A percentile compares a stretch with the other conserved stretches of the same genome.
phyloP scores from a whole-genome alignment of 768 basidiomycete genomes.

The Suillus americanus region DNA sequence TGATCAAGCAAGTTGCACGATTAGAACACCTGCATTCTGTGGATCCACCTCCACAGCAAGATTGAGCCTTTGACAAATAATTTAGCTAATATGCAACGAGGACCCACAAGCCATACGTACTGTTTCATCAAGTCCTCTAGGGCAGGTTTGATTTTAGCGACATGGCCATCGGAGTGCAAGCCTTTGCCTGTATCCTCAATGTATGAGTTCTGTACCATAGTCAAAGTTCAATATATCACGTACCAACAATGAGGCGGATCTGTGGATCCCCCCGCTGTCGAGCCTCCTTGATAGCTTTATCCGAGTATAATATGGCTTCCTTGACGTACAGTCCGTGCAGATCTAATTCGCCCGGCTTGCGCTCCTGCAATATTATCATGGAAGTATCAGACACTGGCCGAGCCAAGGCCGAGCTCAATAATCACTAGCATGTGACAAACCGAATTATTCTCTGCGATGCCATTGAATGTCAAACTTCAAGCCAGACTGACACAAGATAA shows the following conservation, averaged over 20 bases:
- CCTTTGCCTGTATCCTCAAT: conserved; percentile 63
- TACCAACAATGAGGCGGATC: conserved; percentile 83
- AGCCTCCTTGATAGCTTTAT: conserved; percentile 67
- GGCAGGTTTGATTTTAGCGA: conserved; percentile 89
- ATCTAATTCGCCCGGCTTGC: conserved; percentile 75
- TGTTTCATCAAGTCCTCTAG: conserved; percentile 85
- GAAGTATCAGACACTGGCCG: not conserved
- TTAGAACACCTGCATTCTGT: conserved; percentile 78
- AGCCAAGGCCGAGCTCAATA: not conserved
- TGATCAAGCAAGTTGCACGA: conserved; percentile 50
- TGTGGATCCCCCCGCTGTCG: conserved; percentile 60
- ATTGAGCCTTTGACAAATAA: conserved; percentile 51
- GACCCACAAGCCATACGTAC: conserved; percentile 36
- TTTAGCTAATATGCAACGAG: not conserved
- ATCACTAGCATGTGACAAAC: conserved; percentile 30
- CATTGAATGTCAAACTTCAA: conserved; percentile 5
- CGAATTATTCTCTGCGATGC: conserved; percentile 68
- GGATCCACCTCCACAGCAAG: conserved; percentile 77
- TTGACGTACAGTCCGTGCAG: conserved; percentile 93
- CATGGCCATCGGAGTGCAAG: conserved; percentile 72
- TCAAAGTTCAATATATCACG: conserved; percentile 25
- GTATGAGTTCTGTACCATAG: not conserved
- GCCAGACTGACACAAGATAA: conserved; percentile 2
- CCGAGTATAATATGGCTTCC: conserved; percentile 79
- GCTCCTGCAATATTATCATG: conserved; percentile 42